Percentiles rank a stretch among this genome's conserved stretches.
Evolutionary conservation across 345 rosid genomes (phyloP).

Genomic region (Citrus mangshanensis): DNA sequence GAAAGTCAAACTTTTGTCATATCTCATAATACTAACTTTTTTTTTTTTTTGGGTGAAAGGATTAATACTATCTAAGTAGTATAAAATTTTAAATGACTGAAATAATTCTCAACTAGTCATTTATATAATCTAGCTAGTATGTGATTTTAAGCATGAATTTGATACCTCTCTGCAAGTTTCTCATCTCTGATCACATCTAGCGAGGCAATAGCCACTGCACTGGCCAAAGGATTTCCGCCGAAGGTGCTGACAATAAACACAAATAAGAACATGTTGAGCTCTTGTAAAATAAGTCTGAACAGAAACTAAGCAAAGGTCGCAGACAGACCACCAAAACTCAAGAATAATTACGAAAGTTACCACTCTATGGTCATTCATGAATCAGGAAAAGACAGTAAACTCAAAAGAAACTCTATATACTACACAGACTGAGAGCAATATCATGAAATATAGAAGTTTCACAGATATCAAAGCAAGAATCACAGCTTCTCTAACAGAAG

Average conservation of each 20-base stretch:
- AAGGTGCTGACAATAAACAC: constrained; percentile 61
- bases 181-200: constrained; percentile 77
- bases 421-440: neutral
- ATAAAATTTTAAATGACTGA: neutral
- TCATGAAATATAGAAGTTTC: neutral
- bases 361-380: neutral
- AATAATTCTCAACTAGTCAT: neutral
- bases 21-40: neutral
- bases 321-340: neutral
- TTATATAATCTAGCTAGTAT: neutral
- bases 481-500: neutral
- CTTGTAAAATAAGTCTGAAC: neutral
- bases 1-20: neutral
- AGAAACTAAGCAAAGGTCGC: neutral
- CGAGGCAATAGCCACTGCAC: constrained; percentile 90
- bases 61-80: neutral
- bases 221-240: constrained; percentile 94
- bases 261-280: constrained; percentile 14
- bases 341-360: neutral
- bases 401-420: neutral
- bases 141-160: neutral
- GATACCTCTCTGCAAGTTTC: constrained; percentile 70
- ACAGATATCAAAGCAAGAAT: neutral
- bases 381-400: neutral
- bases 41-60: too few relatives aligned